A percentile compares a stretch with the other conserved stretches of the same genome.
Conservation (phyloP, 1,284 basidiomycete species). For the Apiotrichum gracile region DNA sequence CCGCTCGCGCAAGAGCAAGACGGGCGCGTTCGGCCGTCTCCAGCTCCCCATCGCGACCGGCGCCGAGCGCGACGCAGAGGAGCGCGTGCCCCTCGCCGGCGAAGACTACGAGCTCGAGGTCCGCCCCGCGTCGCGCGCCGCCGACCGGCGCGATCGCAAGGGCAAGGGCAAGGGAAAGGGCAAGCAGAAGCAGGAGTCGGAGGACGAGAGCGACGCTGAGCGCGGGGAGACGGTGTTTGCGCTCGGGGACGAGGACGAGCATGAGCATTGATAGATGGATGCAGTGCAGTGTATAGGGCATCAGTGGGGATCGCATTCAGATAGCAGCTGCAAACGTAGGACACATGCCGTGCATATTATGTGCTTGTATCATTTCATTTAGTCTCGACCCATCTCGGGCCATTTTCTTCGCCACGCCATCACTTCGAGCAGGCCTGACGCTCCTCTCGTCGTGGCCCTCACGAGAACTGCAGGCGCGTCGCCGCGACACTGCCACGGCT, state of each 20-base stretch:
- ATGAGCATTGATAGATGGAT: not conserved
- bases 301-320: too few species aligned
- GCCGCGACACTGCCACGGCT: too few species aligned
- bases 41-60: conserved; percentile 14
- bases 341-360: too few species aligned
- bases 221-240: conserved; percentile 48
- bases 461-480: too few species aligned
- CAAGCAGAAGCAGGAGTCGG: conserved; percentile 8
- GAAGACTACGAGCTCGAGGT: conserved; percentile 42
- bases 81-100: conserved; percentile 54
- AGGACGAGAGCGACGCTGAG: conserved; percentile 25
- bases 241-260: conserved; percentile 49
- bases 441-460: too few species aligned
- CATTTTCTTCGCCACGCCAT: too few species aligned
- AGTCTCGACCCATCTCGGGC: too few species aligned
- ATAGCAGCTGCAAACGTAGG: too few species aligned
- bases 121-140: not conserved
- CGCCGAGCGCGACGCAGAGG: conserved; percentile 45
- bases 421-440: too few species aligned
- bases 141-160: not conserved
- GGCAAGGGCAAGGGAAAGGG: conserved; percentile 24
- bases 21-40: not conserved
- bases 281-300: too few species aligned
- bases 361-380: too few species aligned
- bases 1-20: conserved; percentile 18